These are phyloP conservation scores for Fusarium mangiferae DNA, from an alignment of 2,329 filamentous ascomycete genomes.

Conservation along the genomic window DNA sequence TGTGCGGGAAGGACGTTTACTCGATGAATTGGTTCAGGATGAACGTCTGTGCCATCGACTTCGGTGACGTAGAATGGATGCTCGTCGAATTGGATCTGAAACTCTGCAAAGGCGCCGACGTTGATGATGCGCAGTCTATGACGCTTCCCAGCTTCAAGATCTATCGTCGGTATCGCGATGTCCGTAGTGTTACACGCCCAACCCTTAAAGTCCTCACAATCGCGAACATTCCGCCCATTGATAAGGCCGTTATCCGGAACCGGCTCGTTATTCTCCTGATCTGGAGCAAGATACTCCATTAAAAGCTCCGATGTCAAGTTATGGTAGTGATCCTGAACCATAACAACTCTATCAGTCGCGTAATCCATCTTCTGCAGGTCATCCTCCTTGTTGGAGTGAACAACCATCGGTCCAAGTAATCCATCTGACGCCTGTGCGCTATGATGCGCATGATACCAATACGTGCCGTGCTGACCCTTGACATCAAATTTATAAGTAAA, in stretches of 20 bases:
- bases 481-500: conserved; percentile 77
- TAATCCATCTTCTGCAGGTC: conserved; percentile 45
- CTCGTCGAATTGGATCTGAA: conserved; percentile 76
- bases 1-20: conserved; percentile 77
- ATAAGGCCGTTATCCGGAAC: conserved; percentile 73
- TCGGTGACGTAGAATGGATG: conserved; percentile 74
- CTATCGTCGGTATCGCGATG: conserved; percentile 53
- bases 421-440: conserved; percentile 75
- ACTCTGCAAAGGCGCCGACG: conserved; percentile 75
- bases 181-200: conserved; percentile 58
- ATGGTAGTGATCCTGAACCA: conserved; percentile 80
- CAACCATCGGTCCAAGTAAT: conserved; percentile 71
- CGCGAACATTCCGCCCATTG: conserved; percentile 61
- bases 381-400: conserved; percentile 65
- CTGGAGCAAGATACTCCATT: conserved; percentile 63
- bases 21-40: conserved; percentile 66
- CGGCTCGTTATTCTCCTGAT: conserved; percentile 70
- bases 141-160: conserved; percentile 62
- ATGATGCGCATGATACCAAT: conserved; percentile 74
- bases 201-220: conserved; percentile 48
- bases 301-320: conserved; percentile 62
- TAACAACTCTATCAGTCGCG: conserved; percentile 66
- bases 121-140: conserved; percentile 77
- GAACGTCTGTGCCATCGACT: conserved; percentile 74
- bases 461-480: conserved; percentile 59